These are phyloP conservation scores for Aspergillus quadrilineatus DNA, from an alignment of 2,329 filamentous ascomycete genomes.

Conservation along the genomic window DNA sequence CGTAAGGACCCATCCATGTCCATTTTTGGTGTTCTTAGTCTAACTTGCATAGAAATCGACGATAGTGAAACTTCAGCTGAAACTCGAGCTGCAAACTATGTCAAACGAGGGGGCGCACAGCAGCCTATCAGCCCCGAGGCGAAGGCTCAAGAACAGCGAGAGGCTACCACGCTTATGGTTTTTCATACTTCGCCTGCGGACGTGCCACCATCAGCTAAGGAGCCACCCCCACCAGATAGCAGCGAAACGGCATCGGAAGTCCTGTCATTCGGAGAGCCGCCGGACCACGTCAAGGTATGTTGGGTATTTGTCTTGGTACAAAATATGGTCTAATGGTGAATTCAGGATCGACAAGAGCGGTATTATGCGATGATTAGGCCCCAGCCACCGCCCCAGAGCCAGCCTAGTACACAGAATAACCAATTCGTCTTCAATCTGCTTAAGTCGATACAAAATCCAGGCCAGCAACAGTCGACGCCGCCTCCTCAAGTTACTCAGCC, in stretches of 20 bases:
- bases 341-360: conserved; percentile 42
- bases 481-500: conserved; percentile 30
- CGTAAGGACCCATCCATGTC: conserved; percentile 27
- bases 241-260: conserved; percentile 39
- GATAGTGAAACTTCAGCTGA: conserved; percentile 35
- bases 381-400: conserved; percentile 22
- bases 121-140: conserved; percentile 43
- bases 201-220: conserved; percentile 48
- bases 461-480: conserved; percentile 31
- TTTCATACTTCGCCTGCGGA: conserved; percentile 48
- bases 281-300: conserved; percentile 42
- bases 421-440: conserved; percentile 42
- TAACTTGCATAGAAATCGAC: conserved; percentile 38
- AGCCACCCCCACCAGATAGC: conserved; percentile 41
- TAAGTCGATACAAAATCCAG: conserved; percentile 39
- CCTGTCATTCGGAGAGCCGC: conserved; percentile 44
- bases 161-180: conserved; percentile 49
- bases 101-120: conserved; percentile 44
- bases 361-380: conserved; percentile 40
- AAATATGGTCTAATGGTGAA: conserved; percentile 10
- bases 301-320: not conserved
- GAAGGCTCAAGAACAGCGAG: conserved; percentile 46
- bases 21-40: not conserved
- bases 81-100: conserved; percentile 38
- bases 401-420: conserved; percentile 19